A percentile compares a stretch with the other conserved stretches of the same genome.
Evolutionary conservation across 2,329 filamentous ascomycete species (phyloP).

Genomic region (Knufia petricola): DNA sequence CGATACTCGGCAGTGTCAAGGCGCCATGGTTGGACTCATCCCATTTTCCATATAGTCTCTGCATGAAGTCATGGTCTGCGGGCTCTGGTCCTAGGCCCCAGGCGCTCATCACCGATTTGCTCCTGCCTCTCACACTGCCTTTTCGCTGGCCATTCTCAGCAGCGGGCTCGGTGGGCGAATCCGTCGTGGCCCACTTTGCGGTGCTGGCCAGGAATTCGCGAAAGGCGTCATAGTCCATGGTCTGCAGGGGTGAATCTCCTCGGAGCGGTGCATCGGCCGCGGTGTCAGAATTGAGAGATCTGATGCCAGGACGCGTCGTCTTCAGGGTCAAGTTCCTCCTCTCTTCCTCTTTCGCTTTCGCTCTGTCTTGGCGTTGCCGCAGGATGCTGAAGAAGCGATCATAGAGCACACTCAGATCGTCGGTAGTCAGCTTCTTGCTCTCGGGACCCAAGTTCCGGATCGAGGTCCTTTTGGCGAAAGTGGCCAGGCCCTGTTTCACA

Average conservation of each 20-base stretch:
- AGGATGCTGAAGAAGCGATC: slow-evolving; percentile 87
- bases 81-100: slow-evolving; percentile 59
- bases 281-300: slow-evolving; percentile 14
- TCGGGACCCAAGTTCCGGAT: slow-evolving; percentile 93
- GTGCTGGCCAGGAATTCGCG: slow-evolving; percentile 85
- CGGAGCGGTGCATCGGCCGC: slow-evolving; percentile 54
- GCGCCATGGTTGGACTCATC: slow-evolving; percentile 67
- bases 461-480: slow-evolving; percentile 90
- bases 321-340: slow-evolving; percentile 56
- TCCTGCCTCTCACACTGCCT: slow-evolving; percentile 45
- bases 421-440: slow-evolving; percentile 76
- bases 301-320: slow-evolving; percentile 27
- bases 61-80: slow-evolving; percentile 90
- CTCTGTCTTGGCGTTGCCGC: slow-evolving; percentile 82
- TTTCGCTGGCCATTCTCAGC: slow-evolving; percentile 14
- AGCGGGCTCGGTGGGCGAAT: slow-evolving; percentile 57
- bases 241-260: slow-evolving; percentile 23
- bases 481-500: slow-evolving; percentile 92
- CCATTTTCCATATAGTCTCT: slow-evolving; percentile 78
- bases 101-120: slow-evolving; percentile 38
- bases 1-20: slow-evolving; percentile 81
- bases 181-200: slow-evolving; percentile 85
- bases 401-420: slow-evolving; percentile 82
- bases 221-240: slow-evolving; percentile 97
- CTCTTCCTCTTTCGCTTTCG: slow-evolving; percentile 66